Evolutionary conservation across 2,329 filamentous ascomycete genomes (phyloP).

Genomic region (Ophiostoma novo-ulmi): DNA sequence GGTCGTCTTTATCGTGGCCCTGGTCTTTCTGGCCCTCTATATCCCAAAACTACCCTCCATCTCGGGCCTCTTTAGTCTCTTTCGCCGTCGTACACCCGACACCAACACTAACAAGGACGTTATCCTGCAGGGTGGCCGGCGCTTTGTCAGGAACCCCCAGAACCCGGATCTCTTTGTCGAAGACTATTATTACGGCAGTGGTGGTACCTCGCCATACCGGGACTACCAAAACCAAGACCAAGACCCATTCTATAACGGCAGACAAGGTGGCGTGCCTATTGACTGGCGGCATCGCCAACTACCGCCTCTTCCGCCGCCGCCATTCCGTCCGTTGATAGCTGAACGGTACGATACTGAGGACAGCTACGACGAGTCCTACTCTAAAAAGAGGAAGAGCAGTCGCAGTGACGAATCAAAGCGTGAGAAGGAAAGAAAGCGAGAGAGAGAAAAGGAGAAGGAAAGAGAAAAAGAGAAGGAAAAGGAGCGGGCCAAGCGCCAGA

Average conservation of each 20-base stretch:
- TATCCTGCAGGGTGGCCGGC: conserved; percentile 15
- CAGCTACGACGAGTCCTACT: conserved; percentile 1
- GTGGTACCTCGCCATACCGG: conserved; percentile 9
- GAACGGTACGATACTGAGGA: conserved; percentile 20
- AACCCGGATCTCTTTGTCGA: conserved; percentile 22
- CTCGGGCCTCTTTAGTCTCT: conserved; percentile 28
- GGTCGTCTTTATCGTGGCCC: conserved; percentile 45
- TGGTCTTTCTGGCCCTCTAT: conserved; percentile 50
- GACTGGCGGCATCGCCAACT: conserved; percentile 26
- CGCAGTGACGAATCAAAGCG: conserved; percentile 14
- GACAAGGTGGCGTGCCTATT: conserved; percentile 15
- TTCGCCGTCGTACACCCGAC: conserved; percentile 24
- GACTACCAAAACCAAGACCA: neutral
- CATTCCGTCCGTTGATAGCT: conserved; percentile 16
- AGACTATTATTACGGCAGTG: conserved; percentile 18
- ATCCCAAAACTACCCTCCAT: conserved; percentile 33
- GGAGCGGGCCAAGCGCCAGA: conserved; percentile 1
- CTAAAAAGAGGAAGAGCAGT: conserved; percentile 14
- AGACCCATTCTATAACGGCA: neutral
- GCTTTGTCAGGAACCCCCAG: conserved; percentile 9
- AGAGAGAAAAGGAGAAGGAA: conserved; percentile 14
- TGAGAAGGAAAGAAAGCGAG: conserved; percentile 14
- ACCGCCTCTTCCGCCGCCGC: conserved; percentile 24
- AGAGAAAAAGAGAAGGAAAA: conserved; percentile 16
- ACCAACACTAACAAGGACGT: conserved; percentile 18